Base-by-base conservation (phyloP, 2,329 filamentous ascomycete species). In the Sphaerulina vaccinii region DNA sequence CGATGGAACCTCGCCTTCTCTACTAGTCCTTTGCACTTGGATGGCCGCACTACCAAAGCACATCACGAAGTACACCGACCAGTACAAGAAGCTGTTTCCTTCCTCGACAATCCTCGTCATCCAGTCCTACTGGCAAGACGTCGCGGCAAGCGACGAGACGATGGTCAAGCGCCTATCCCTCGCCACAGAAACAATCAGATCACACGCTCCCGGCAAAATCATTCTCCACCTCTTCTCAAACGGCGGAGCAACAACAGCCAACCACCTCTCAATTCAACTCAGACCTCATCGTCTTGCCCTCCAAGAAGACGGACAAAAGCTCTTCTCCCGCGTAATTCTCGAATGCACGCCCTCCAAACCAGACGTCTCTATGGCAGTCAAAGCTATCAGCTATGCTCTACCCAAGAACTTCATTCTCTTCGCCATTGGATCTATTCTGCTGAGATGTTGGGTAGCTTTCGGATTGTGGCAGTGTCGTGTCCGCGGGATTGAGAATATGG, bases 151-250 rank as follows among this genome's bases (percentile, higher is more conserved):
- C 19, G 54, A 56, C 16, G 3, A 27, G 7, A 50, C 27, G 6
- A 53, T 53, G 51, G 44, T 39, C 21, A 8, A 33, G 11, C 45
- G 45, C 3, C 45, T 48, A 2, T 19, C 35, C 13, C 22, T 48
- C 5, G 45, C 45, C 15, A 13, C 39, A n/a, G 32, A 33, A 5
- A 40, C 36, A 21, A 40, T 48, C 36, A 29, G 15, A 48, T 21
- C n/a, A 4, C 45, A 40, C 9, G 16, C 24, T 7, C 10, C 13
- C 33, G 22, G 27, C 36, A 38, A 32, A 8, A 60, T 67, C 3
- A 19, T 68, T 9, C 54, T 69, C 5, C 68, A 70, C 52, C 53
- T 57, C 18, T 69, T 68, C 51, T 70, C 67, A 8, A 70, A 70
- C 49, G 68, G 68, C 13, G 68, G 68, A 21, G 59, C 60, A 5